These are phyloP conservation scores for Halophytophthora batemanensis DNA, from an alignment of 352 stramenopile genomes.

Conservation along the genomic window DNA sequence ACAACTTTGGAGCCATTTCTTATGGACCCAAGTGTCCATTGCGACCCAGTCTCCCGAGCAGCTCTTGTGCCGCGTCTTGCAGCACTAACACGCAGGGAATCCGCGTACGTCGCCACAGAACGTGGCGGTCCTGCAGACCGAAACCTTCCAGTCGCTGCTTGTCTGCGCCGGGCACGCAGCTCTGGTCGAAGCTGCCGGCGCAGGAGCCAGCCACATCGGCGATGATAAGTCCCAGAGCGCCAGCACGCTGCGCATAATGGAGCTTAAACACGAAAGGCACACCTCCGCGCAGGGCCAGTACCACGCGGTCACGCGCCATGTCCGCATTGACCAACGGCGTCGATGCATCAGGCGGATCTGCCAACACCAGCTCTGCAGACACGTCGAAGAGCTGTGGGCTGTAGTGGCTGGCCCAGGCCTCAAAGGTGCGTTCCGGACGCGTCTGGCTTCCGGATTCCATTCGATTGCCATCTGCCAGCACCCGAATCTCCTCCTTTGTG, in stretches of 20 bases:
- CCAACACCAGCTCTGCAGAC: slow-evolving; percentile 59
- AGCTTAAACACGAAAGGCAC: slow-evolving; percentile 73
- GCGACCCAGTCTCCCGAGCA: slow-evolving; percentile 24
- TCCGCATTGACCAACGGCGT: slow-evolving; percentile 45
- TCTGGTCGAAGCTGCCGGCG: slow-evolving; percentile 54
- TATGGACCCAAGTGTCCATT: slow-evolving; percentile 13
- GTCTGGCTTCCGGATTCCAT: neutral
- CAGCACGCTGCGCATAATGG: slow-evolving; percentile 55
- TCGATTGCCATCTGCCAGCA: slow-evolving; percentile 15
- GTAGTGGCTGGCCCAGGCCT: slow-evolving; percentile 65
- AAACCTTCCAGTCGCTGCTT: slow-evolving; percentile 55
- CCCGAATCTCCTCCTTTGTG: slow-evolving; percentile 35
- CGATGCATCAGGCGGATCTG: slow-evolving; percentile 58
- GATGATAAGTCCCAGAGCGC: slow-evolving; percentile 66
- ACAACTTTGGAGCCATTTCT: neutral
- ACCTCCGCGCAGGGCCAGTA: slow-evolving; percentile 45
- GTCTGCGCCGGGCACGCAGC: slow-evolving; percentile 58
- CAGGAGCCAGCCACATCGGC: slow-evolving; percentile 47
- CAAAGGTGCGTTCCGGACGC: slow-evolving; percentile 26
- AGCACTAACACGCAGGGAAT: slow-evolving; percentile 64
- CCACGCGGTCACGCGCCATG: slow-evolving; percentile 50
- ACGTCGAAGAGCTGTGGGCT: slow-evolving; percentile 67
- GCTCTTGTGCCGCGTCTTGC: slow-evolving; percentile 25
- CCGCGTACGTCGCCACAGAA: slow-evolving; percentile 45
- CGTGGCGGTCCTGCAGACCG: slow-evolving; percentile 43